Conservation (phyloP, 179 eudicot species). For the Vitellaria paradoxa region DNA sequence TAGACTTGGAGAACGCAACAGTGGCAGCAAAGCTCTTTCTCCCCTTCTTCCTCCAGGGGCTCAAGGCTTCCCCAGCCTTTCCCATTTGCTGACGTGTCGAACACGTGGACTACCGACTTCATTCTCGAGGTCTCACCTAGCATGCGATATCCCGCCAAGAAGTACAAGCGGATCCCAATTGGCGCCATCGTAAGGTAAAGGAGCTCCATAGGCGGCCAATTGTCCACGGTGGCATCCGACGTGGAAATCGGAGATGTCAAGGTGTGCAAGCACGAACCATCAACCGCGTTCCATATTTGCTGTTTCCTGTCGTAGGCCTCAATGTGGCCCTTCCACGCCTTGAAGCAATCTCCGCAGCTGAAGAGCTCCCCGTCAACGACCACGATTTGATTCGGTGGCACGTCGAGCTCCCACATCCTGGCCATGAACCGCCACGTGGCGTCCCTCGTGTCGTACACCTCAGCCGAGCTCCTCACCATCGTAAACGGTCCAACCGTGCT, state of each 20-base stretch:
- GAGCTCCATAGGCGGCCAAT: constrained; percentile 14
- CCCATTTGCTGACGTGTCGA: constrained; percentile 30
- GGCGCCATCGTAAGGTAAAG: constrained; percentile 44
- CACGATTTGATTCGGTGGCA: constrained; percentile 39
- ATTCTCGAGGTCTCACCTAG: constrained; percentile 23
- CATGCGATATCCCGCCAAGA: constrained; percentile 33
- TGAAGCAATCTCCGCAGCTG: constrained; percentile 34
- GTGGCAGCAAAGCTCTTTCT: constrained; percentile 39
- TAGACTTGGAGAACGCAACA: constrained; percentile 29
- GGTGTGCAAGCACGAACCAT: constrained; percentile 17
- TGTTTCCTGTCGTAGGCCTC: constrained; percentile 28
- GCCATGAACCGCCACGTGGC: constrained; percentile 26
- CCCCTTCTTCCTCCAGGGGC: constrained; percentile 35
- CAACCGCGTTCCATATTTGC: constrained; percentile 31
- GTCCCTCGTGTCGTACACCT: constrained; percentile 21
- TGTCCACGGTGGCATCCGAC: constrained; percentile 3
- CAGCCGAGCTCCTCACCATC: constrained; percentile 33
- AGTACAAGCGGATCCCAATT: constrained; percentile 32
- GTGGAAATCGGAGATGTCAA: constrained; percentile 19
- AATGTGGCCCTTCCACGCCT: constrained; percentile 35
- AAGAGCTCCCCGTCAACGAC: constrained; percentile 23
- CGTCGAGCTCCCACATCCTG: constrained; percentile 37
- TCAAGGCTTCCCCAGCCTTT: constrained; percentile 33
- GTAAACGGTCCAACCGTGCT: constrained; percentile 12
- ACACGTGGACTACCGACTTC: constrained; percentile 33